Evolutionary conservation across 2,329 filamentous ascomycete species (phyloP), one percentile per base, ranked within the genome.

Genomic region (Metarhizium sp.): DNA sequence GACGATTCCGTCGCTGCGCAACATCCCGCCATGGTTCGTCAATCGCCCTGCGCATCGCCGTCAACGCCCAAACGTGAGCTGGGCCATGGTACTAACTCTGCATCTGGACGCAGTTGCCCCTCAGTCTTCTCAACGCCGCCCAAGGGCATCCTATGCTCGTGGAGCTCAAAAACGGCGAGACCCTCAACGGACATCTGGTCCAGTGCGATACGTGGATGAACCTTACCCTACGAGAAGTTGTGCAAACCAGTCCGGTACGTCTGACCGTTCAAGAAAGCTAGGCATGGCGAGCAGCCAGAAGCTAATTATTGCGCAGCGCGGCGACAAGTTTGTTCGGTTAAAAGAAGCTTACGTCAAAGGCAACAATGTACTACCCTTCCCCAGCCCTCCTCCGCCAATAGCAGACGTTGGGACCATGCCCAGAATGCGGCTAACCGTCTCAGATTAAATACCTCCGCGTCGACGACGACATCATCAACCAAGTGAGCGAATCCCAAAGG

Each of bases 151-250:
- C 94, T 4, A 97, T 96, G 88, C 86, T 96, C 56, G 92, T 96
- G 62, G 92, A 96, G 78, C 87, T 96, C 62, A 96, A 96, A 79
- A 95, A 92, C 68, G 92, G 92, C 75, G 92, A 99, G 74, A 97
- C 94, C 0, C 82, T 99, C 58, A 99, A 97, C 75, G 94, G 94
- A 60, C 91, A 96, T 68, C 79, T 99, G 57, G 88, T 96, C 71
- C 90, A 87, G 72, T 99, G 92, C 84, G 94, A 99, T 72, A 99
- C 92, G 51, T 99, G 94, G 91, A 99, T 99, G 94, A 99, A 99
- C 75, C 77, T 99, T 64, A 97, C 92, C 2, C 75, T 99, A 62
- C 95, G 94, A 73, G 94, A 97, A 72, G 95, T 99, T 25, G 90
- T 97, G 40, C 92, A 97, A 74, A 97, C 94, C 18, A 96, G 88